A percentile compares a stretch with the other conserved stretches of the same genome.
These are phyloP conservation scores for Flaveria ramosissima DNA, from an alignment of 129 eudicot species.

Conservation along the genomic window DNA sequence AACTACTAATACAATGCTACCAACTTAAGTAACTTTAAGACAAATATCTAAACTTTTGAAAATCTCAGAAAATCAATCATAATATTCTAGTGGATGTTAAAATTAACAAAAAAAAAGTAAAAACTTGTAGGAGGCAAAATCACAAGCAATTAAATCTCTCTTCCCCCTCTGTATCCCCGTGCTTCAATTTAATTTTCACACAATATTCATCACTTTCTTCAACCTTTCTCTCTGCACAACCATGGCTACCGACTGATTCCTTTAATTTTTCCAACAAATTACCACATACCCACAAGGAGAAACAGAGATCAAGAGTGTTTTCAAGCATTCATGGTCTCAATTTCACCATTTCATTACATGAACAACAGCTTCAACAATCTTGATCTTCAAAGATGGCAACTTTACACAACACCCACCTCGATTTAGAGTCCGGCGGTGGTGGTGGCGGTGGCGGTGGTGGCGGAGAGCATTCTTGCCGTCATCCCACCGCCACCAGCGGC, in stretches of 20 bases:
- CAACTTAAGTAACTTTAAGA: no score
- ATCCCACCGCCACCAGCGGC: no score
- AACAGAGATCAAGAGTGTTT: constrained; percentile 26
- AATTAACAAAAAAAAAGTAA: neutral
- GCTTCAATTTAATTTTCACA: constrained; percentile 28
- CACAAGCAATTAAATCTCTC: constrained; percentile 4
- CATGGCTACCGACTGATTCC: constrained; percentile 32
- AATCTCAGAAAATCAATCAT: constrained; percentile 14
- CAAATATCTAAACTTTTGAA: neutral
- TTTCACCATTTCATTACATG: constrained; percentile 36
- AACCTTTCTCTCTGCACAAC: constrained; percentile 39
- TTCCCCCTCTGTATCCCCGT: constrained; percentile 35
- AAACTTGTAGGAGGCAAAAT: neutral
- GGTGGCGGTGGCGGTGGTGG: neutral
- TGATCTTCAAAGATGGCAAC: constrained; percentile 49
- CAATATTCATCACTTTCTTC: neutral
- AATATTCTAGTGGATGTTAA: constrained; percentile 26
- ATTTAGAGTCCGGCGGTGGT: constrained; percentile 38
- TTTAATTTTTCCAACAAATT: neutral
- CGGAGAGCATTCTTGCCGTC: no score
- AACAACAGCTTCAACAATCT: constrained; percentile 28
- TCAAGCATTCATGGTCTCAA: constrained; percentile 39
- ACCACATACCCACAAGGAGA: neutral
- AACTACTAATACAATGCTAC: no score
- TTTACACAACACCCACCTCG: constrained; percentile 46